Base-by-base conservation (phyloP, 169 alveolate genomes). In the Hepatocystis sp. region DNA sequence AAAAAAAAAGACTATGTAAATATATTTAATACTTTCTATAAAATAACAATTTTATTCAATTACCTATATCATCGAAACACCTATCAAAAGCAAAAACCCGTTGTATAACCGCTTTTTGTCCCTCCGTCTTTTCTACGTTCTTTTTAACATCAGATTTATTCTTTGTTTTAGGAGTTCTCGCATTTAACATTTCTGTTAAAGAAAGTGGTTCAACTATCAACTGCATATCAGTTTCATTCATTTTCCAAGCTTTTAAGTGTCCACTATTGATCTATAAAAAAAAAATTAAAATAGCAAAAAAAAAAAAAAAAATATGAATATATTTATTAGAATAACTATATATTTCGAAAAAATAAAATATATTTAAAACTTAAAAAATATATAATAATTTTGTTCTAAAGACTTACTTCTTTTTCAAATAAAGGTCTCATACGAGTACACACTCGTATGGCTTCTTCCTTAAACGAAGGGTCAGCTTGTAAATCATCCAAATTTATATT, bases 391-490 rank as follows among this genome's bases (percentile, higher is more conserved):
- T 8, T 19, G 36, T 55, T 46, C n/a, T 27, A 40, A 63, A 32
- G 23, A 42, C 91, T 7, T 46, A 91, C 95, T 86, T 91, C 95
- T 47, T 91, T 91, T 2, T 90, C 91, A 56, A 91, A 91, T 34
- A 91, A 91, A 15, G 95, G 95, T 44, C 95, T 78, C 86, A 91
- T 86, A 46, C 95, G 92, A 52, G 93, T 89, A 64, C 93, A 89
- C 47, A 91, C 95, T 53, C 95, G 51, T 55, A 91, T 89, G 32
- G 91, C 84, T 66, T 91, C 95, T 47, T 91, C 95, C 68, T 84
- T 60, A 55, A 88, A 85, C 61, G 85, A 84, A 56, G 94, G 61
- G 40, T 86, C 94, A 40, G 53, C 66, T 23, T 81, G 55, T 42
- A 81, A 21, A 23, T 32, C 67, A 42, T 47, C 89, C 89, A 81